Evolutionary conservation across 2,329 filamentous ascomycete genomes (phyloP), one percentile per base, ranked within the genome.

Genomic region (Diplodia seriata): DNA sequence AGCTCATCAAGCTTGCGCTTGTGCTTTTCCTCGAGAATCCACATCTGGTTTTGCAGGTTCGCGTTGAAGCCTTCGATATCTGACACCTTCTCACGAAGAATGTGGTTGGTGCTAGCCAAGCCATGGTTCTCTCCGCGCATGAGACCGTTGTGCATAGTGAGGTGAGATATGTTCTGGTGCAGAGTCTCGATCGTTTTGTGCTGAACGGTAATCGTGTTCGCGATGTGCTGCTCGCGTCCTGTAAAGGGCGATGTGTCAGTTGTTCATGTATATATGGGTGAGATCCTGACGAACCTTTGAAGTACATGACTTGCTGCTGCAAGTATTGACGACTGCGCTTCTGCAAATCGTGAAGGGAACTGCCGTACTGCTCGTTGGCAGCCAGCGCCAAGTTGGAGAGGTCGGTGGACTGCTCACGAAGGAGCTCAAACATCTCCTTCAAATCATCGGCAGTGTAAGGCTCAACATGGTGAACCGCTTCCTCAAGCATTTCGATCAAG

Each of bases 141-240:
- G 6, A 53, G 49, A 26, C 61, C 61, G 15, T 36, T 64, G n/a
- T 64, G 47, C 3, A 64, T 49, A 53, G 47, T 40, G 12, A 64
- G 31, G 33, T 40, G 29, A 4, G 61, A 64, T 11, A 64, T 7
- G 14, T 51, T 53, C 40, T 31, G n/a, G 12, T 64, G 31, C 5
- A 53, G n/a, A 12, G n/a, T 43, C 4, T n/a, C 12, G 31, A 64
- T 54, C 2, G 49, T 54, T 1, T 26, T 11, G 1, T 40, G 31
- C 20, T 43, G 61, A 15, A 29, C 12, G 11, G 49, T 40, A 7
- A 64, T 40, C 4, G 61, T 64, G 14, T 53, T 15, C 2, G 9
- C 3, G 11, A 54, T 4, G 11, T 54, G 31, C 36, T 54, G 61
- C 33, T 64, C 61, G 2, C 18, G 61, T 38, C n/a, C 49, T 53